Evolutionary conservation across 805 yeast species (phyloP).

Genomic region (Yamadazyma sp.): DNA sequence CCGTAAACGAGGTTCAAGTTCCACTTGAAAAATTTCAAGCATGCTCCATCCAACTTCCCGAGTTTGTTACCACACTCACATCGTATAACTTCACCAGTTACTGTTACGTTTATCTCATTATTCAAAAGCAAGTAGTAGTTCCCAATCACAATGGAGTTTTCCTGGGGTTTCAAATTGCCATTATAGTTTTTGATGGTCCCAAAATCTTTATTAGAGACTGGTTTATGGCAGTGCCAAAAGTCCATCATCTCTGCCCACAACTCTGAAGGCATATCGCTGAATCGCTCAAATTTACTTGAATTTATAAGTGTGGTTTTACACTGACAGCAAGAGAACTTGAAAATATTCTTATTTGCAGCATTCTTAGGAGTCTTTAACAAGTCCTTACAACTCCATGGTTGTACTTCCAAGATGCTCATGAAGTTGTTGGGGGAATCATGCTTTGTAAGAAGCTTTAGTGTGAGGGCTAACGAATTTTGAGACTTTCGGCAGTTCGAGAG

Average conservation of each 20-base stretch:
- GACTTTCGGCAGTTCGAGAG: constrained; percentile 3
- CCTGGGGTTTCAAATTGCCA: constrained; percentile 46
- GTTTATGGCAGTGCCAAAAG: constrained; percentile 96
- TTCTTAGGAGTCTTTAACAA: constrained; percentile 35
- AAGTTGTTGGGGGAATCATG: constrained; percentile 4
- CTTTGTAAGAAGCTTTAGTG: neutral
- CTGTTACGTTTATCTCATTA: constrained; percentile 10
- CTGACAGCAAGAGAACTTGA: constrained; percentile 28
- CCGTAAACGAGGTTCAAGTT: constrained; percentile 33
- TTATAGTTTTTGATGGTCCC: constrained; percentile 29
- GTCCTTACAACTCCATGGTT: constrained; percentile 47
- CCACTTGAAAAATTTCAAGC: constrained; percentile 55
- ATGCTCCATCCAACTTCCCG: constrained; percentile 36
- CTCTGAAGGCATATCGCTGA: constrained; percentile 82
- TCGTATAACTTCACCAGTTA: constrained; percentile 12
- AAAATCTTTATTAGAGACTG: constrained; percentile 33
- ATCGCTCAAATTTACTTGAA: constrained; percentile 28
- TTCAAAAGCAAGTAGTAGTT: constrained; percentile 52
- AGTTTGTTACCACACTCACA: constrained; percentile 43
- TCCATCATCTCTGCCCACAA: constrained; percentile 95
- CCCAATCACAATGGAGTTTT: constrained; percentile 50
- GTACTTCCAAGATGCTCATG: constrained; percentile 11
- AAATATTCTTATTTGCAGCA: constrained; percentile 20
- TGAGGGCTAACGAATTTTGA: neutral
- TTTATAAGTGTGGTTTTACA: constrained; percentile 32